These are phyloP conservation scores for Acanthamoeba sp. DNA, from an alignment of 208 protist genomes.

Conservation along the genomic window DNA sequence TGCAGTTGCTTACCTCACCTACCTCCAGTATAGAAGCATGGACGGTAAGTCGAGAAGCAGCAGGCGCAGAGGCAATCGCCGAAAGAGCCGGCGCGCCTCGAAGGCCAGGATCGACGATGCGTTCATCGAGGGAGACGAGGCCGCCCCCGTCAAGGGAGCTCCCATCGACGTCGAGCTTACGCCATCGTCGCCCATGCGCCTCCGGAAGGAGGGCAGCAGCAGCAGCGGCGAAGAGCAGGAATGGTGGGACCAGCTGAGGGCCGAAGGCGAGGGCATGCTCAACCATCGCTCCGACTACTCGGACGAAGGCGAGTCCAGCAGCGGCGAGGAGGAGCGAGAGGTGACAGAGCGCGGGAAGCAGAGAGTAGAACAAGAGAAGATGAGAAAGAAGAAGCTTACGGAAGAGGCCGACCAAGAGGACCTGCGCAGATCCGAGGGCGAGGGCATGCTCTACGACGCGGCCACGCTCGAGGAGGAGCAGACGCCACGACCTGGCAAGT, in stretches of 20 bases:
- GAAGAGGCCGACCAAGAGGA: neutral
- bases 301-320: neutral
- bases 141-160: neutral
- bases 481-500: neutral
- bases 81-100: neutral
- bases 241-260: neutral
- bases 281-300: neutral
- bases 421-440: neutral
- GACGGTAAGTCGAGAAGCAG: neutral
- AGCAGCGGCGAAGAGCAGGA: neutral
- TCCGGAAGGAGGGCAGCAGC: neutral
- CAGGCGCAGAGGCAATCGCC: neutral
- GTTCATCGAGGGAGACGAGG: too few relatives aligned
- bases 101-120: neutral
- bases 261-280: neutral
- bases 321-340: neutral
- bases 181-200: too few relatives aligned
- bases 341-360: neutral
- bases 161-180: too few relatives aligned
- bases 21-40: neutral
- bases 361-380: neutral
- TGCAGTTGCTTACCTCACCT: too few relatives aligned
- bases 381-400: neutral
- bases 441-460: slow-evolving; percentile 32
- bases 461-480: slow-evolving; percentile 4